Evolutionary conservation across 2,329 filamentous ascomycete genomes (phyloP).

Genomic region (Paecilomyces variotii): DNA sequence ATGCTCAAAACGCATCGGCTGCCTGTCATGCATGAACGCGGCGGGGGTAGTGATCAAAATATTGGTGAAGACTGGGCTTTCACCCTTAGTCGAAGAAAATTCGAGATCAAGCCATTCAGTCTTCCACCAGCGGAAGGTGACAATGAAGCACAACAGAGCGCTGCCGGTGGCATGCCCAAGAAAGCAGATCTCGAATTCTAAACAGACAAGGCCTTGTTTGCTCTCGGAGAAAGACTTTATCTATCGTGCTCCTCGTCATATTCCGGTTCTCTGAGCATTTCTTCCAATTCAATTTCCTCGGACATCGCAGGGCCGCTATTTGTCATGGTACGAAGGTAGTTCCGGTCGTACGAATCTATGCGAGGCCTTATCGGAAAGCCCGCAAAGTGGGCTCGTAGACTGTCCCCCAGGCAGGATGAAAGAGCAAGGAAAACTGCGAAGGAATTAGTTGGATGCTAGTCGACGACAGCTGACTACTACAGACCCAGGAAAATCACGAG

Average conservation of each 20-base stretch:
- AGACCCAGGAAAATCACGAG: conserved; percentile 28
- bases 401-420: conserved; percentile 49
- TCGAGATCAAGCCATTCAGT: conserved; percentile 81
- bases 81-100: conserved; percentile 71
- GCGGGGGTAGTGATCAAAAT: conserved; percentile 64
- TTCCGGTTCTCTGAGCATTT: conserved; percentile 45
- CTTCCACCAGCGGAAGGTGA: conserved; percentile 80
- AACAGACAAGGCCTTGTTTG: not conserved
- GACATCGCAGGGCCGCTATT: conserved; percentile 47
- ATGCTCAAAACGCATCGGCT: conserved; percentile 75
- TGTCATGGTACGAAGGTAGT: conserved; percentile 50
- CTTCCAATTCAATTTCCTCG: conserved; percentile 56
- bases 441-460: conserved; percentile 14
- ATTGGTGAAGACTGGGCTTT: conserved; percentile 84
- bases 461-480: conserved; percentile 6
- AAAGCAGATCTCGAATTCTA: conserved; percentile 72
- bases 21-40: conserved; percentile 79
- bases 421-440: conserved; percentile 42
- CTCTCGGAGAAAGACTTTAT: conserved; percentile 9
- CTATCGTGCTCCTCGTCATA: conserved; percentile 18
- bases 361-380: conserved; percentile 37
- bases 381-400: conserved; percentile 41
- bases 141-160: conserved; percentile 49
- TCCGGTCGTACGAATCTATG: conserved; percentile 44
- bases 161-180: conserved; percentile 40